phyloP scores from a whole-genome alignment of 805 yeast genomes.

The Ogataea dorogensis region DNA sequence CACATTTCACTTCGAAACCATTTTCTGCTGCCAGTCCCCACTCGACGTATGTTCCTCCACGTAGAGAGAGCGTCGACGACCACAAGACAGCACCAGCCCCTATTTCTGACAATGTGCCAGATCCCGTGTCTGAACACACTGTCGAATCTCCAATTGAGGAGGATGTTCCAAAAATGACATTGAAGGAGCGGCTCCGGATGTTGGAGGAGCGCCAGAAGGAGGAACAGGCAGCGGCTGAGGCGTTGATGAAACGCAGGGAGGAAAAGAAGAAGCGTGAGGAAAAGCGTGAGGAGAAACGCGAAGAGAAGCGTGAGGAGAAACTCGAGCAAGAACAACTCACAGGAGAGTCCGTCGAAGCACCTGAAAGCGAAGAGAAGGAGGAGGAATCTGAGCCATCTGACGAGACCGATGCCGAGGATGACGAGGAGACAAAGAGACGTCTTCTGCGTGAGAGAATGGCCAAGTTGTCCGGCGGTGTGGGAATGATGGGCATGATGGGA shows the following conservation, averaged over 20 bases:
- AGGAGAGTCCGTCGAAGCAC: constrained; percentile 17
- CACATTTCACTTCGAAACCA: constrained; percentile 52
- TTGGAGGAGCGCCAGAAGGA: constrained; percentile 79
- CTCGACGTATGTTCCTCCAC: constrained; percentile 53
- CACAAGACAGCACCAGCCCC: constrained; percentile 9
- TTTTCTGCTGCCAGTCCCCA: constrained; percentile 55
- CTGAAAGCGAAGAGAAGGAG: constrained; percentile 31
- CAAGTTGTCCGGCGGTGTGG: constrained; percentile 83
- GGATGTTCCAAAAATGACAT: constrained; percentile 71
- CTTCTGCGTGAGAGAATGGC: constrained; percentile 93
- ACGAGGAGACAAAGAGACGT: constrained; percentile 71
- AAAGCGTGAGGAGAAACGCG: constrained; percentile 25
- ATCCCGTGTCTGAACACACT: constrained; percentile 30
- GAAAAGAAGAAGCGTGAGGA: constrained; percentile 39
- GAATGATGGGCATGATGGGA: constrained; percentile 74
- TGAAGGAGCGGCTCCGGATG: constrained; percentile 83
- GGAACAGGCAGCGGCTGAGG: constrained; percentile 68
- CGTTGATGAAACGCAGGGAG: constrained; percentile 51
- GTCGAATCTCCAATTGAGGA: too few species aligned
- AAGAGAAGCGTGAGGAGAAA: constrained; percentile 27
- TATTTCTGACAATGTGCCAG: constrained; percentile 26
- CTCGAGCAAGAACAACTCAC: constrained; percentile 31
- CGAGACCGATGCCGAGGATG: constrained; percentile 62
- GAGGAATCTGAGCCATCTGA: constrained; percentile 50
- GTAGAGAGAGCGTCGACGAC: background rate